These are phyloP conservation scores for Ceratocystis papillata DNA, from an alignment of 2,329 filamentous ascomycete genomes.

Conservation along the genomic window DNA sequence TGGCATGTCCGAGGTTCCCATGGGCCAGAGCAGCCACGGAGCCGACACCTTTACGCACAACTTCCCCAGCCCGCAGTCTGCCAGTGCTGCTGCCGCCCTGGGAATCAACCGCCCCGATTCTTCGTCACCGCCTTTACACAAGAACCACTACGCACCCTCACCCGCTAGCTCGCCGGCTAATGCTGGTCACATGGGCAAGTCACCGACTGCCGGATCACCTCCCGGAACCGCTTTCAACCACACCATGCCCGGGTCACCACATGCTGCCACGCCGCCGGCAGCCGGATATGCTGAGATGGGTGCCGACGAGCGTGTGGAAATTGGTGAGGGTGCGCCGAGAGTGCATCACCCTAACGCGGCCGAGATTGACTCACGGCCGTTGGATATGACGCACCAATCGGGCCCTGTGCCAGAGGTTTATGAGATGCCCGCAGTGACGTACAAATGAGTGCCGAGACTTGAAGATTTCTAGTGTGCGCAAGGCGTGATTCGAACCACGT, in stretches of 20 bases:
- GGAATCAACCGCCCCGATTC: constrained; percentile 27
- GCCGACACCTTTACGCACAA: constrained; percentile 28
- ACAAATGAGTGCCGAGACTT: constrained; percentile 26
- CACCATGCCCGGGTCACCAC: constrained; percentile 24
- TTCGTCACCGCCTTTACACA: constrained; percentile 26
- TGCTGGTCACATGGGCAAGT: not conserved
- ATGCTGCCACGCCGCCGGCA: constrained; percentile 16
- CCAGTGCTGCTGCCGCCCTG: constrained; percentile 21
- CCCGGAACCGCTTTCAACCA: not conserved
- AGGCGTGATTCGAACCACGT: too few species aligned
- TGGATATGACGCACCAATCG: constrained; percentile 30
- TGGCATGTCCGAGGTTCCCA: constrained; percentile 35
- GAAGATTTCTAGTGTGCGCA: not conserved
- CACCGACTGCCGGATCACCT: not conserved
- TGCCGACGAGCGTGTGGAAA: constrained; percentile 30
- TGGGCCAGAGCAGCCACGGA: constrained; percentile 29
- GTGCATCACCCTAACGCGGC: constrained; percentile 33
- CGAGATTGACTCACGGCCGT: constrained; percentile 34
- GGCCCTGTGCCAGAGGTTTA: constrained; percentile 32
- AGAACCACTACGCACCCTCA: constrained; percentile 26
- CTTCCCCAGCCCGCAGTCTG: constrained; percentile 28
- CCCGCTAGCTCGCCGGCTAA: constrained; percentile 25
- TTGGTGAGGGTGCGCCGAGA: constrained; percentile 28
- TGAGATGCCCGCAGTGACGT: constrained; percentile 36
- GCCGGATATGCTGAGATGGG: constrained; percentile 25